These are phyloP conservation scores for Cyberlindnera bimundalis DNA, from an alignment of 805 yeast species.

Conservation along the genomic window DNA sequence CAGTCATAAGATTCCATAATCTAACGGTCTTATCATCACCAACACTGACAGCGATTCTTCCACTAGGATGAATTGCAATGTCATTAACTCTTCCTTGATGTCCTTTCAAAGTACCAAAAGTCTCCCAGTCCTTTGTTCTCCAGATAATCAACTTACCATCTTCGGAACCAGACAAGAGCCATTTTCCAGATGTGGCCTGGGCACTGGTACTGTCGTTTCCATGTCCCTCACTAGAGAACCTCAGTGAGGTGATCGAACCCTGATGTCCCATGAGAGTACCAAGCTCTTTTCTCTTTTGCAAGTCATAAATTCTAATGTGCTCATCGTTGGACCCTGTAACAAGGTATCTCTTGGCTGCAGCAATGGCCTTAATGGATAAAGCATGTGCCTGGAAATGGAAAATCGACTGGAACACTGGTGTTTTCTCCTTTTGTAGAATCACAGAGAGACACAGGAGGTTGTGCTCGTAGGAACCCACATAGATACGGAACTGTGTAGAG, in stretches of 20 bases:
- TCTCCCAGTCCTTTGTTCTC: conserved; percentile 98
- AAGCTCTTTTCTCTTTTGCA: conserved; percentile 88
- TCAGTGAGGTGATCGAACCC: conserved; percentile 79
- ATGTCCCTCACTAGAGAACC: conserved; percentile 56
- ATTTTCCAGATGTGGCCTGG: conserved; percentile 52
- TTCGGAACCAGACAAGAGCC: conserved; percentile 89
- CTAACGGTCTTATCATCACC: conserved; percentile 80
- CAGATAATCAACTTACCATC: conserved; percentile 89
- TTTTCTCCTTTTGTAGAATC: conserved; percentile 45
- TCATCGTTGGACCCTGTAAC: conserved; percentile 97
- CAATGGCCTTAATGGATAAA: conserved; percentile 80
- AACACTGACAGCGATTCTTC: conserved; percentile 85
- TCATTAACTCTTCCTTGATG: conserved; percentile 83
- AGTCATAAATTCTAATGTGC: conserved; percentile 88
- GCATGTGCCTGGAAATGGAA: conserved; percentile 97
- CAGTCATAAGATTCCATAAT: conserved; percentile 96
- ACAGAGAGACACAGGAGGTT: conserved; percentile 80
- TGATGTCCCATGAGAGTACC: conserved; percentile 87
- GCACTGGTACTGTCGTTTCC: conserved; percentile 19
- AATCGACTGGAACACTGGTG: conserved; percentile 81
- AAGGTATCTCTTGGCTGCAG: conserved; percentile 75
- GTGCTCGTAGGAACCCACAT: conserved; percentile 96
- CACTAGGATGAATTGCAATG: conserved; percentile 84
- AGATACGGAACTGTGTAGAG: conserved; percentile 60
- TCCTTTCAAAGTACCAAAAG: conserved; percentile 83